Base-by-base conservation (phyloP, 1,139 yeast species). In the Taphrina populina region DNA sequence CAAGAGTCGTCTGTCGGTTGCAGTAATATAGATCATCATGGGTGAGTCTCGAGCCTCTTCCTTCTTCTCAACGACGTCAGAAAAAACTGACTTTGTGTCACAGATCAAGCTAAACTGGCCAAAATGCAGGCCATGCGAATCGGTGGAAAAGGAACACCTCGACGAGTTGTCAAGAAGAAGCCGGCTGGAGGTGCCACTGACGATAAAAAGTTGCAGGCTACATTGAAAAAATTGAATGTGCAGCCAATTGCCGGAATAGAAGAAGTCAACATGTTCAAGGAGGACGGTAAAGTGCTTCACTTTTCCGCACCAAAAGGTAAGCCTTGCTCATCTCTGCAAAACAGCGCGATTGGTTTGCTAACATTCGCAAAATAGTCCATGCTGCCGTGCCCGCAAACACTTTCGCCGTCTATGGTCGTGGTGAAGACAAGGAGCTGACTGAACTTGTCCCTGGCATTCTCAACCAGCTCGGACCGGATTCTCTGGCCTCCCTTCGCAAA, bases 261-360 rank as follows among this genome's bases (percentile, higher is more conserved):
- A 72, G 96, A 90, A 77, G 97, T 95, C 71, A 92, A 90, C 82
- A 87, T 92, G 80, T 90, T 92, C 84, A 85, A 79, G 75, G 95
- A 88, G 64, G 96, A 90, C 73, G 96, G 97, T 70, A 84, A 83
- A 72, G 96, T 92, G 64, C 78, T 90, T 74, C 96, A 90, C 78
- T 88, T 92, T 81, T 83, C 85, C 32, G 59, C 62, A 36, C 66
- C 66, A 35, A 63, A 62, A 39, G 64, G 64, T 62, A 52, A 7
- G 62, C 13, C 19, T 26, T 43, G 19, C 3, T 36, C 17, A 10
- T 26, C 15, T 17, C 11, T 32, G 10, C 15, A 10, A 24, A 19
- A 21, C 32, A 19, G 30, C 8, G 2, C 2, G 6, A 27, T 7
- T 7, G 30, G 10, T 11, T 27, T 27, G 7, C 11, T 19, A 17